Evolutionary conservation across 2,329 filamentous ascomycete species (phyloP).

Genomic region (Paecilomyces formosus): DNA sequence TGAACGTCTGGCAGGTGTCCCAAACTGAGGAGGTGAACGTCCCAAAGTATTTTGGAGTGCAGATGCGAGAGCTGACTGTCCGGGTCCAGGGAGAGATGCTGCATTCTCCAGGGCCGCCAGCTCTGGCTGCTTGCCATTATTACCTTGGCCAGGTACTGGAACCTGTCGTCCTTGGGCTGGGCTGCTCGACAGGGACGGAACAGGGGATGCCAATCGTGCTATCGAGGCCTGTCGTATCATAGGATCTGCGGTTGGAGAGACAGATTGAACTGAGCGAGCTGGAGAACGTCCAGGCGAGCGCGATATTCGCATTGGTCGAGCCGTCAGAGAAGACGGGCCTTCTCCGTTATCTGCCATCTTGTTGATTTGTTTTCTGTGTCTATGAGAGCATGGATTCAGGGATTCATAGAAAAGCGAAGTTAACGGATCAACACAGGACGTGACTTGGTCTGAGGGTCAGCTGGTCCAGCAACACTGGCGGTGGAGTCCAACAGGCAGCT

Average conservation of each 20-base stretch:
- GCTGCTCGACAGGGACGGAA: conserved; percentile 38
- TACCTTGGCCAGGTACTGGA: conserved; percentile 31
- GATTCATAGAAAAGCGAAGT: conserved; percentile 1
- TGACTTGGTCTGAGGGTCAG: not conserved
- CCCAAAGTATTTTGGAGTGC: conserved; percentile 72
- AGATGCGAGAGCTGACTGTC: conserved; percentile 78
- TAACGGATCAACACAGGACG: conserved; percentile 1
- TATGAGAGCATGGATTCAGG: conserved; percentile 1
- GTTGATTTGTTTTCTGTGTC: conserved; percentile 4
- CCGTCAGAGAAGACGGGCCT: conserved; percentile 22
- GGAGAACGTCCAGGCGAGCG: conserved; percentile 12
- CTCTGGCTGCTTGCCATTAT: conserved; percentile 48
- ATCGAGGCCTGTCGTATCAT: conserved; percentile 45
- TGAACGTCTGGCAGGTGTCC: conserved; percentile 44
- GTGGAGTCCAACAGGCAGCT: not conserved
- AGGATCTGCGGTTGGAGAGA: conserved; percentile 34
- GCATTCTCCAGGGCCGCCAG: conserved; percentile 54
- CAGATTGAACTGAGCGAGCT: conserved; percentile 17
- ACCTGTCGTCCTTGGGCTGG: conserved; percentile 32
- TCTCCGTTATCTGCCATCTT: conserved; percentile 31
- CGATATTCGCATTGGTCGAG: conserved; percentile 24
- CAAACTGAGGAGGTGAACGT: conserved; percentile 34
- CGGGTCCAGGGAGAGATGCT: conserved; percentile 64
- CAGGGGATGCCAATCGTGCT: conserved; percentile 48
- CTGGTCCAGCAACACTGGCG: not conserved